Base-by-base conservation (phyloP, 495 filamentous ascomycete genomes). In the Annulohypoxylon bovei region DNA sequence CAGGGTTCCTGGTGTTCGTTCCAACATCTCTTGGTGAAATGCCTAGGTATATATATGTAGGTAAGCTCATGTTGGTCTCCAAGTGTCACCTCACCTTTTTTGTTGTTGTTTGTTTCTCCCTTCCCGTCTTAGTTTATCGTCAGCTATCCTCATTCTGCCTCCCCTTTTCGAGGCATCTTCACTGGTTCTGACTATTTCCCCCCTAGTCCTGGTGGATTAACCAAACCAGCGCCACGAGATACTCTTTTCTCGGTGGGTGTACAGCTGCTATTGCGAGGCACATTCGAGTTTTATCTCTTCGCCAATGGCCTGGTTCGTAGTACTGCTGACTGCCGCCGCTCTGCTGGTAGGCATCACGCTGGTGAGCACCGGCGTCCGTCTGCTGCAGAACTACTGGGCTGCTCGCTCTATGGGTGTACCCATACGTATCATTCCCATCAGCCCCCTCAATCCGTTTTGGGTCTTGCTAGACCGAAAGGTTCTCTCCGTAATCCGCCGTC, bases 371-470 rank as follows among this genome's bases (percentile, higher is more conserved):
- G 12, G 62, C 50, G 20, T 62, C 18, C 22, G 59, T 20, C 59
- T 62, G 2, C 44, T 52, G 14, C 18, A 28, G 20, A 78, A 76
- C 55, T 76, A 78, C 54, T n/a, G n/a, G 25, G 44, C 57, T 6
- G 75, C 77, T 23, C 73, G 75, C 52, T 64, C 50, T 6, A 72
- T 78, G 0, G 78, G 77, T 16, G 75, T 83, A 8, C 79, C 82
- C 9, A 81, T 83, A 39, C 68, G 76, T 1, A 33, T 81, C 20
- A 73, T 77, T 20, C 79, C 78, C 5, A 76, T 82, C 58, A 73
- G 72, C 37, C 69, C 59, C 7, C n/a, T 68, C 32, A 79, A 78
- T 32, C 67, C 78, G 6, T 37, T 77, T 20, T 82, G 70, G 65
- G 62, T 70, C 37, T 50, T 78, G 30, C 23, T 81, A 42, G 80